Conservation (phyloP, 2,329 filamentous ascomycete genomes). For the Xylaria sp. region DNA sequence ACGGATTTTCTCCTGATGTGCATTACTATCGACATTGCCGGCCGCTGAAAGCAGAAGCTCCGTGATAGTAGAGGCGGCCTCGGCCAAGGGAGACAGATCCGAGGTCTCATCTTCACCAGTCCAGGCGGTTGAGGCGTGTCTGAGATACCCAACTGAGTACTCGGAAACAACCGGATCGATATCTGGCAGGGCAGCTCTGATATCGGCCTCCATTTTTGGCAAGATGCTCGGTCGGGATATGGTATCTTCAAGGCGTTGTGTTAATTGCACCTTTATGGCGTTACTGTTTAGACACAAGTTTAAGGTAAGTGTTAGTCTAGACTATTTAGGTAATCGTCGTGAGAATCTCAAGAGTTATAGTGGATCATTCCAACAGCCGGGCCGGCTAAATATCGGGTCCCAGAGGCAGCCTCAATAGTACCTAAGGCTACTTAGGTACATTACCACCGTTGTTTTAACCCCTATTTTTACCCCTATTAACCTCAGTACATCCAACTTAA, state of each 20-base stretch:
- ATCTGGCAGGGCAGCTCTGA: slow-evolving; percentile 83
- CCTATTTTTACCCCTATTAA: neutral
- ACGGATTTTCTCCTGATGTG: slow-evolving; percentile 81
- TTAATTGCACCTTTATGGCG: neutral
- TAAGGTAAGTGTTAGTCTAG: neutral
- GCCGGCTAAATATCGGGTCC: neutral
- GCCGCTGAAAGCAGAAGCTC: slow-evolving; percentile 93
- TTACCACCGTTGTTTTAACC: neutral
- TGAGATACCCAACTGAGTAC: slow-evolving; percentile 93
- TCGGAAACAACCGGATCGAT: slow-evolving; percentile 90
- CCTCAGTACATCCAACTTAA: no score
- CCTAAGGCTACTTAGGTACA: neutral
- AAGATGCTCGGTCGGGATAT: slow-evolving; percentile 7
- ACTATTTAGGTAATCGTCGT: neutral
- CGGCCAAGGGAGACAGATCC: slow-evolving; percentile 78
- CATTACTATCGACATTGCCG: slow-evolving; percentile 73
- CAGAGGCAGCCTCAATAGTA: neutral
- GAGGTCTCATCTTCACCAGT: slow-evolving; percentile 76
- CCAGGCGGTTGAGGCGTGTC: slow-evolving; percentile 89
- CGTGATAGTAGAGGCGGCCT: slow-evolving; percentile 86
- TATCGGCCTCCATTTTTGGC: slow-evolving; percentile 84
- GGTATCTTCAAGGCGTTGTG: neutral
- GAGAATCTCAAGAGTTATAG: slow-evolving; percentile 9
- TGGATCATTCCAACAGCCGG: neutral
- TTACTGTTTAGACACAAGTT: neutral